Evolutionary conservation across 169 alveolate species (phyloP).

Genomic region (Babesia gibsoni): DNA sequence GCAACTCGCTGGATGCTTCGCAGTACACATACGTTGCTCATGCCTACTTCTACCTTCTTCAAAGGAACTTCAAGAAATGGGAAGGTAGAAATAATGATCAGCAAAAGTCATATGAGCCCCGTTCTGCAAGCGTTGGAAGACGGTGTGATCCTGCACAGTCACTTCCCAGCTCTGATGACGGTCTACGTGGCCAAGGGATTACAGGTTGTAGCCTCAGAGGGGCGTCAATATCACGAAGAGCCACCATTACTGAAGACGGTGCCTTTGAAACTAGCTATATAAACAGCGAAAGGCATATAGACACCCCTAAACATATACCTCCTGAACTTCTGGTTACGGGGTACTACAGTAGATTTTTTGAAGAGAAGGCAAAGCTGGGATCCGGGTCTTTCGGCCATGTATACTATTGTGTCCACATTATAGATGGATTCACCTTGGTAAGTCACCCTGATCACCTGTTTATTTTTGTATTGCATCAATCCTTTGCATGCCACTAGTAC

Average conservation of each 20-base stretch:
- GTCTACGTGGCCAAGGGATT: neutral
- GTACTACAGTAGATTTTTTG: slow-evolving; percentile 73
- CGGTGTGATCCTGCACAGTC: neutral
- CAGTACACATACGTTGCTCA: slow-evolving; percentile 57
- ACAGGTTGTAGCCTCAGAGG: neutral
- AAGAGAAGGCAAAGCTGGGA: slow-evolving; percentile 74
- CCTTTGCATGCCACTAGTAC: no score
- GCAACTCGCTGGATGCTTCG: slow-evolving; percentile 32
- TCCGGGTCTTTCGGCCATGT: slow-evolving; percentile 80
- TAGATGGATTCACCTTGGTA: slow-evolving; percentile 73
- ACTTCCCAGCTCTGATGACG: neutral
- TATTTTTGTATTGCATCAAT: no score
- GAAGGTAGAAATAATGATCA: neutral
- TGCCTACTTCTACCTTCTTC: slow-evolving; percentile 59
- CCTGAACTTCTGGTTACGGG: slow-evolving; percentile 76
- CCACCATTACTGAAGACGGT: neutral
- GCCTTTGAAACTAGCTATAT: neutral
- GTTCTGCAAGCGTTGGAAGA: neutral
- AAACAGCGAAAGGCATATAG: neutral
- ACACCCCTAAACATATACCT: slow-evolving; percentile 63
- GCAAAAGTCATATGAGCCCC: neutral
- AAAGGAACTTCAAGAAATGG: slow-evolving; percentile 39
- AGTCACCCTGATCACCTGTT: neutral
- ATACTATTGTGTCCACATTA: slow-evolving; percentile 72
- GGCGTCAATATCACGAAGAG: neutral